These are phyloP conservation scores for Ambrosia hybrid DNA, from an alignment of 140 eudicot genomes.

Conservation along the genomic window DNA sequence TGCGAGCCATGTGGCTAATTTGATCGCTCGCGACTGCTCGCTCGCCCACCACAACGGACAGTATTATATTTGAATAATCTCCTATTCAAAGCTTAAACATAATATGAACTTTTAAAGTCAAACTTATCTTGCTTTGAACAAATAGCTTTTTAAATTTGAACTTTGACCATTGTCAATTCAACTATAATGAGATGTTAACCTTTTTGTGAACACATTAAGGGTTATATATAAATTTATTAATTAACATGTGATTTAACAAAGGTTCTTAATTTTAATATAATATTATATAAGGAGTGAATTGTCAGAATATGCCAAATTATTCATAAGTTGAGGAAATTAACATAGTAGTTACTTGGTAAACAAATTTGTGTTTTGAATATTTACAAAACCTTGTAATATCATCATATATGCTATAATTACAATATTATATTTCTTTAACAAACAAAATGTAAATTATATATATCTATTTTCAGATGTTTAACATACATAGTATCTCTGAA, in stretches of 20 bases:
- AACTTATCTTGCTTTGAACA: neutral
- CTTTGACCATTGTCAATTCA: conserved; percentile 13
- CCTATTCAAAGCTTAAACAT: neutral
- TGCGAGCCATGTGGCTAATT: no score
- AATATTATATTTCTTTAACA: no score
- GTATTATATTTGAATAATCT: neutral
- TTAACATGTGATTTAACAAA: neutral
- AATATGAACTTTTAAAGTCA: neutral
- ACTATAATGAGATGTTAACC: neutral
- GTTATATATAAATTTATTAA: neutral
- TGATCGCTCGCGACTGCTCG: no score
- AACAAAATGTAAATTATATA: no score
- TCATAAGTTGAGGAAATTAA: no score
- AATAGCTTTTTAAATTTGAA: neutral
- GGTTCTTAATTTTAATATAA: neutral
- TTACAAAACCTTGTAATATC: no score
- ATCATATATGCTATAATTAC: no score
- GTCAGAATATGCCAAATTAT: neutral
- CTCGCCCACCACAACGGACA: no score
- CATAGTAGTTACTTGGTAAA: no score
- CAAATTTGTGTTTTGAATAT: no score
- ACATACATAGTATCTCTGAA: no score
- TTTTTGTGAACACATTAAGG: neutral
- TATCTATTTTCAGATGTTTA: no score
- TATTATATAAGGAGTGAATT: neutral